A percentile compares a stretch with the other conserved stretches of the same genome.
Conservation (phyloP, 257 asterid genomes). For the Ballota nigra region DNA sequence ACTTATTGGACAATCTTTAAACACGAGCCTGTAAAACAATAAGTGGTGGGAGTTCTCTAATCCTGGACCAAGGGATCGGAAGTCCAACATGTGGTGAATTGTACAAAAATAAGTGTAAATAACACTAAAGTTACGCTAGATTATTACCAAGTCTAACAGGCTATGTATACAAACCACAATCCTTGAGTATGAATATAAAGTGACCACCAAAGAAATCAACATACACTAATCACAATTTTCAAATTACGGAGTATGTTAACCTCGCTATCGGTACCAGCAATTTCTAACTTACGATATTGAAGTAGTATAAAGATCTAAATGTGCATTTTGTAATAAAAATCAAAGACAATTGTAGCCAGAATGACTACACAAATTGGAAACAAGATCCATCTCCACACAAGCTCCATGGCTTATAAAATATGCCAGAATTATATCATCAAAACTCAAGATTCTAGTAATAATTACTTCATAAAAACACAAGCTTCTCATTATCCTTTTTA, state of each 20-base stretch:
- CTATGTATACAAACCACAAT: not conserved
- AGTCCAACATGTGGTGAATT: not conserved
- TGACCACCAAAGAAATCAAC: not conserved
- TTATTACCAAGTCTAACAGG: not conserved
- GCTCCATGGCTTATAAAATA: not conserved
- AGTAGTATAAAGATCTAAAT: not conserved
- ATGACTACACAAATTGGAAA: not conserved
- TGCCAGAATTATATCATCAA: not conserved
- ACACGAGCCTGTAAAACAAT: not conserved
- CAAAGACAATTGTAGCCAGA: not conserved
- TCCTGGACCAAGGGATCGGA: not conserved
- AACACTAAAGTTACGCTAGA: not conserved
- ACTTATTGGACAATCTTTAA: not conserved
- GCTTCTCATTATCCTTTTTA: not conserved
- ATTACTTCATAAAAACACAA: not conserved
- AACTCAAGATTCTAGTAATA: not conserved
- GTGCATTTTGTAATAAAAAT: not conserved
- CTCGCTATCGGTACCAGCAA: not conserved
- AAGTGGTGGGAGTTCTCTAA: not conserved
- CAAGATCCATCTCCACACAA: not conserved
- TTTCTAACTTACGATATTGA: not conserved
- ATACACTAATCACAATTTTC: not conserved
- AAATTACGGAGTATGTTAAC: not conserved
- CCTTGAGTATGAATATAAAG: not conserved
- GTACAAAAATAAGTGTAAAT: not conserved